A percentile compares a stretch with the other conserved stretches of the same genome.
Evolutionary conservation across 2,329 filamentous ascomycete genomes (phyloP).

Genomic region (Calonectria ilicicola): DNA sequence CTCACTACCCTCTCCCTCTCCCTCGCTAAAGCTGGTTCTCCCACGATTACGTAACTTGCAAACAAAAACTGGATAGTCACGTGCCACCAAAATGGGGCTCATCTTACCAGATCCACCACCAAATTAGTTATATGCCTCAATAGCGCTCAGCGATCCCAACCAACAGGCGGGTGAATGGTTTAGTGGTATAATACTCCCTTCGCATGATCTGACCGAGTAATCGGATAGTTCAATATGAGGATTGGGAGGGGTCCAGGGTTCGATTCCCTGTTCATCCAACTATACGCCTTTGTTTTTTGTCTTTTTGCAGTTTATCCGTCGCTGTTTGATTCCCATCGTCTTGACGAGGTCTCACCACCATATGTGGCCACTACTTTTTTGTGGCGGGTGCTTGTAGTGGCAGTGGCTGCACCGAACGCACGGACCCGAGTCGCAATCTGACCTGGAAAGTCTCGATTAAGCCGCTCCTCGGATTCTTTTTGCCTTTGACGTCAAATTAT

Average conservation of each 20-base stretch:
- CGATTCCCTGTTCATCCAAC: conserved; percentile 1
- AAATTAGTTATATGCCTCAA: neutral
- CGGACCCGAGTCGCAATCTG: too few species aligned
- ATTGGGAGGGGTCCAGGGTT: neutral
- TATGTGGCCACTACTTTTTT: too few species aligned
- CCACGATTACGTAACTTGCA: too few species aligned
- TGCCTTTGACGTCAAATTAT: too few species aligned
- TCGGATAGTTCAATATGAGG: neutral
- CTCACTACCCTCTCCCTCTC: too few species aligned
- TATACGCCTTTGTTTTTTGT: neutral
- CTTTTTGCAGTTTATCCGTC: neutral
- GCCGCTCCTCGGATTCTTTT: too few species aligned
- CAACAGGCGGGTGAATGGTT: neutral
- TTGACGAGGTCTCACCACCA: too few species aligned
- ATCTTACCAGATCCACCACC: neutral
- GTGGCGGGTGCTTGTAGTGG: too few species aligned
- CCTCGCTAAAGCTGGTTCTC: too few species aligned
- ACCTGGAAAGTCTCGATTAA: too few species aligned
- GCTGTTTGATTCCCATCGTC: neutral
- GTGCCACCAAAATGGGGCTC: neutral
- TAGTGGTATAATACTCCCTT: neutral
- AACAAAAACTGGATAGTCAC: too few species aligned
- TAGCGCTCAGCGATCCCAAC: neutral
- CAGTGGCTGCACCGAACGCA: too few species aligned
- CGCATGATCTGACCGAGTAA: neutral